A percentile compares a stretch with the other conserved stretches of the same genome.
These are phyloP conservation scores for Geotrichum siamense DNA, from an alignment of 1,139 yeast genomes.

Conservation along the genomic window DNA sequence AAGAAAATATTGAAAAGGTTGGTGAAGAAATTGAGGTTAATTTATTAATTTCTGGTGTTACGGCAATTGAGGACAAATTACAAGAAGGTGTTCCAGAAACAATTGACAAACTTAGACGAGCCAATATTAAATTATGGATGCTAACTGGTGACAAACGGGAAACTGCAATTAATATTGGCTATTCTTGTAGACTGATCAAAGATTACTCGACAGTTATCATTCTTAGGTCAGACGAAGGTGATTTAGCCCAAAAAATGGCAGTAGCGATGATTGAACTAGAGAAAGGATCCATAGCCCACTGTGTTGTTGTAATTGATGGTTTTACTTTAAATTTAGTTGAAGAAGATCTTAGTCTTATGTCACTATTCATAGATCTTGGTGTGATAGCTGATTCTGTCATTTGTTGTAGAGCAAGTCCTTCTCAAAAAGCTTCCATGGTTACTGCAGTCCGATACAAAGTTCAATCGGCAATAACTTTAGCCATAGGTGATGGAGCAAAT, in stretches of 20 bases:
- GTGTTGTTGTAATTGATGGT: conserved; percentile 92
- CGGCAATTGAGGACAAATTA: conserved; percentile 93
- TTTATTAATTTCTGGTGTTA: conserved; percentile 74
- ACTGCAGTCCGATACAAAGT: conserved; percentile 60
- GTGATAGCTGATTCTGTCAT: conserved; percentile 84
- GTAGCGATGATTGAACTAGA: conserved; percentile 54
- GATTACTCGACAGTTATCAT: conserved; percentile 85
- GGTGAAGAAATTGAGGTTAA: conserved; percentile 66
- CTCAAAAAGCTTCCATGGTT: conserved; percentile 91
- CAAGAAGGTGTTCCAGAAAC: conserved; percentile 96
- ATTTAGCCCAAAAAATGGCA: conserved; percentile 44
- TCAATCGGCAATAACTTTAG: conserved; percentile 69
- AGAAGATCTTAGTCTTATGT: conserved; percentile 59
- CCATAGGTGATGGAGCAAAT: conserved; percentile 98
- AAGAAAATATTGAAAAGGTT: conserved; percentile 55
- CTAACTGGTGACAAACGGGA: conserved; percentile 95
- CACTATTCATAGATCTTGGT: conserved; percentile 75
- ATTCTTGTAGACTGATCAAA: conserved; percentile 84
- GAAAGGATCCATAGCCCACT: conserved; percentile 66
- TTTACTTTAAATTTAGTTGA: conserved; percentile 69
- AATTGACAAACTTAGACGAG: conserved; percentile 81
- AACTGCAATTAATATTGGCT: conserved; percentile 95
- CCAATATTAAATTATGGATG: conserved; percentile 97
- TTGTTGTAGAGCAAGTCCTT: conserved; percentile 93
- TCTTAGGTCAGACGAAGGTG: conserved; percentile 49